These are phyloP conservation scores for Limonium bicolor DNA, from an alignment of 148 eudicot species.

Conservation along the genomic window DNA sequence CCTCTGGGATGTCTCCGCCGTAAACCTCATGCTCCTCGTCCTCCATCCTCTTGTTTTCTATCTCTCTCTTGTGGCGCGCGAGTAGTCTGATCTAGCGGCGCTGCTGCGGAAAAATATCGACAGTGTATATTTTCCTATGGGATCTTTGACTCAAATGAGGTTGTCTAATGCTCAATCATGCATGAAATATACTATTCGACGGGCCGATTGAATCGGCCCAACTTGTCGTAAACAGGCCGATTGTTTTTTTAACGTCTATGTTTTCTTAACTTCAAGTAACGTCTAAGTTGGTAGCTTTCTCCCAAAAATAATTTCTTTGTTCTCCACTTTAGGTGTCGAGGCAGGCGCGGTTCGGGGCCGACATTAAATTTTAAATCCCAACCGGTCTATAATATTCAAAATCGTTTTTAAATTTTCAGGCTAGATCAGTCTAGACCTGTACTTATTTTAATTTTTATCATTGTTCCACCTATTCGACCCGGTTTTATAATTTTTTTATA, in stretches of 20 bases:
- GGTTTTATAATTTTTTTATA: too few relatives aligned
- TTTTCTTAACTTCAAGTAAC: too few relatives aligned
- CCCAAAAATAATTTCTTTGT: neutral
- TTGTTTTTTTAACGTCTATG: neutral
- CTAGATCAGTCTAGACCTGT: too few relatives aligned
- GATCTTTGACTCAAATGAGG: too few relatives aligned
- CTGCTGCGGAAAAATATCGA: neutral
- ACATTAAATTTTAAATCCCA: neutral
- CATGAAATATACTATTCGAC: too few relatives aligned
- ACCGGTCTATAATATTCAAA: neutral
- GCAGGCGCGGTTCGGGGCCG: too few relatives aligned
- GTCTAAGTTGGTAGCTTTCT: too few relatives aligned
- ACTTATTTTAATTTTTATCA: too few relatives aligned
- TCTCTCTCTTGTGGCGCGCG: neutral
- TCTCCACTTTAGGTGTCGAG: neutral
- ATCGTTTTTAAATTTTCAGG: too few relatives aligned
- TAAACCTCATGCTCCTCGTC: conserved; percentile 6
- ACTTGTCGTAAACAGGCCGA: neutral
- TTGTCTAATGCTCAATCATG: too few relatives aligned
- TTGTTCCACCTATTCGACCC: too few relatives aligned
- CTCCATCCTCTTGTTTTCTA: conserved; percentile 2
- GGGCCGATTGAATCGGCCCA: conserved; percentile 1
- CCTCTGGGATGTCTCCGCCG: conserved; percentile 5
- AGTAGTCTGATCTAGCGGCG: neutral
- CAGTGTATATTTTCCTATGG: too few relatives aligned